Conservation (phyloP, 2,329 filamentous ascomycete species). For the Albifimbria verrucaria region DNA sequence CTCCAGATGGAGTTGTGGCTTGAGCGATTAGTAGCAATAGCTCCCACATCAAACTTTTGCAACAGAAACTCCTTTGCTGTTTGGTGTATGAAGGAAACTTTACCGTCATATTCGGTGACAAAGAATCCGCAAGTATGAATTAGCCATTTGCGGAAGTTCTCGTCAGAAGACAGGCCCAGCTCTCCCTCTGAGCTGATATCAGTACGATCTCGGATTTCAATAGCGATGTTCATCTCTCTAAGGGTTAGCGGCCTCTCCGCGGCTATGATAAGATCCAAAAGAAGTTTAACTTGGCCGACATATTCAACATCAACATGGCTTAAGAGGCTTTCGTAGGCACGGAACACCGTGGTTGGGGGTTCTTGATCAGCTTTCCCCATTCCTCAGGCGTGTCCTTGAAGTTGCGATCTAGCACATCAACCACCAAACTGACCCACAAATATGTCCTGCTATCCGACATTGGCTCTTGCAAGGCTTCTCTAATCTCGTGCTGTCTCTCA, state of each 20-base stretch:
- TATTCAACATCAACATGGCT: neutral
- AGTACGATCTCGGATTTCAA: neutral
- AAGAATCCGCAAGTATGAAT: neutral
- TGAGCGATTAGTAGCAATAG: neutral
- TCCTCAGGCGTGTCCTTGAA: neutral
- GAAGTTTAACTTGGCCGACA: neutral
- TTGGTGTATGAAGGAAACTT: neutral
- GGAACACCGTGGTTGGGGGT: neutral
- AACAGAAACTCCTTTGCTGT: neutral
- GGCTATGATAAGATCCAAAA: neutral
- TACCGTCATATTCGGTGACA: neutral
- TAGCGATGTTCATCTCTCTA: neutral
- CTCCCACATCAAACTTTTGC: neutral
- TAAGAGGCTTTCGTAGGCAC: neutral
- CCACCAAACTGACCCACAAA: neutral
- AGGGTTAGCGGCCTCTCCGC: neutral
- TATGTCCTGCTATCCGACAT: neutral
- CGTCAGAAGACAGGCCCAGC: neutral
- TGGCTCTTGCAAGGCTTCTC: neutral
- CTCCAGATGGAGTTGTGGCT: neutral
- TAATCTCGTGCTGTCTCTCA: neutral
- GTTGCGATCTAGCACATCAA: neutral
- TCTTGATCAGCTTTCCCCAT: neutral
- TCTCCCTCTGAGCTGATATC: neutral
- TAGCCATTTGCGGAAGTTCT: neutral